These are phyloP conservation scores for Cercophora scortea DNA, from an alignment of 495 filamentous ascomycete species.

Conservation along the genomic window DNA sequence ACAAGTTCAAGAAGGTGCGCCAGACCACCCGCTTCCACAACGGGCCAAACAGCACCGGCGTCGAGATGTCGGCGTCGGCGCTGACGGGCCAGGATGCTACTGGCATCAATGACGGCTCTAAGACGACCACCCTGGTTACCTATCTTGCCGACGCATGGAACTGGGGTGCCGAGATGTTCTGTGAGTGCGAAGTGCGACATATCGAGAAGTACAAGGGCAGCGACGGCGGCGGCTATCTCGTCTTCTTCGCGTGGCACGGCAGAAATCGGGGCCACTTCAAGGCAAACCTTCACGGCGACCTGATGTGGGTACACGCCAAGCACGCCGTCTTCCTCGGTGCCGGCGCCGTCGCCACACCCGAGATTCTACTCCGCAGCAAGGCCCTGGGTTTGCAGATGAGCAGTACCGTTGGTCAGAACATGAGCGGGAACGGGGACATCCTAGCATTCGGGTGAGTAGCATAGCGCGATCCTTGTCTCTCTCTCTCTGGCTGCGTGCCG, in stretches of 20 bases:
- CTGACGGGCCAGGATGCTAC: conserved; percentile 56
- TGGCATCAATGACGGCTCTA: conserved; percentile 61
- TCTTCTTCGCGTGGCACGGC: conserved; percentile 62
- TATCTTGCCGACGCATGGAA: conserved; percentile 69
- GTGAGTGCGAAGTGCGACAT: conserved; percentile 61
- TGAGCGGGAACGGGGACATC: conserved; percentile 65
- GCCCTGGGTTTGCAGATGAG: conserved; percentile 51
- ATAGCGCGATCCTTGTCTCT: not conserved
- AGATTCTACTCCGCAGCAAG: conserved; percentile 58
- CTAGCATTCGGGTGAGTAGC: conserved; percentile 48
- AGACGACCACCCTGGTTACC: conserved; percentile 56
- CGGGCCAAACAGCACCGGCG: conserved; percentile 52
- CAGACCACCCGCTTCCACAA: conserved; percentile 56
- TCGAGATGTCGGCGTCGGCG: conserved; percentile 52
- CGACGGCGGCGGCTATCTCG: conserved; percentile 45
- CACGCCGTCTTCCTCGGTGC: conserved; percentile 55
- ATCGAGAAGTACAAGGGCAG: conserved; percentile 41
- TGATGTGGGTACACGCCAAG: conserved; percentile 62
- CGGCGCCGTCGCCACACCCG: conserved; percentile 54
- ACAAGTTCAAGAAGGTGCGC: conserved; percentile 48
- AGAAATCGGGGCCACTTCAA: conserved; percentile 49
- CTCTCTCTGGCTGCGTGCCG: not conserved
- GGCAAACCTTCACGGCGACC: conserved; percentile 48
- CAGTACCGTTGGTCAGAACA: conserved; percentile 48
- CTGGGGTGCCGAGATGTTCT: conserved; percentile 68